Conservation (phyloP, 257 asterid genomes). For the Lantana camara region DNA sequence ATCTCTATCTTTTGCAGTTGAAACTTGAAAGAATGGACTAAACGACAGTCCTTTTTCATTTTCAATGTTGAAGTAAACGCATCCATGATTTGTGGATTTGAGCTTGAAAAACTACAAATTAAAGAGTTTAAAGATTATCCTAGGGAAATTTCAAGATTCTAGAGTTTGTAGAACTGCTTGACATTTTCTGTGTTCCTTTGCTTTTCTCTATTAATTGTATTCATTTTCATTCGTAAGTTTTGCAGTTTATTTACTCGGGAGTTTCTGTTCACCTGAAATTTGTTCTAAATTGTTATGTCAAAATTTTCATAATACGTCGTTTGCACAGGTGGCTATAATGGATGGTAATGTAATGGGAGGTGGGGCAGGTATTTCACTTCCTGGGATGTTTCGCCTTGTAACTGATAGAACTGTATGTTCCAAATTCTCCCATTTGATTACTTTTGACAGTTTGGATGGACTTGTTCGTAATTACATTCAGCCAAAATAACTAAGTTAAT, state of each 20-base stretch:
- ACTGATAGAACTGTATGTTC: slow-evolving; percentile 67
- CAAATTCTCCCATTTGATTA: neutral
- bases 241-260: slow-evolving; percentile 11
- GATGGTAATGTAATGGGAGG: slow-evolving; percentile 92
- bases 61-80: too few species aligned
- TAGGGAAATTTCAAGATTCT: too few species aligned
- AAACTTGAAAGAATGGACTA: too few species aligned
- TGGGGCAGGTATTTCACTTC: slow-evolving; percentile 95
- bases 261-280: slow-evolving; percentile 18
- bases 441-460: neutral
- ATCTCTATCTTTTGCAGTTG: slow-evolving; percentile 17
- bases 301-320: slow-evolving; percentile 5
- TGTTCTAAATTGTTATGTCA: slow-evolving; percentile 2
- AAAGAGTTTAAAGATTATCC: too few species aligned
- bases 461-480: too few species aligned
- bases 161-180: too few species aligned
- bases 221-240: neutral
- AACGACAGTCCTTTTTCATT: too few species aligned
- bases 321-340: slow-evolving; percentile 88
- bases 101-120: too few species aligned
- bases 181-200: too few species aligned
- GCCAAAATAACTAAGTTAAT: too few species aligned
- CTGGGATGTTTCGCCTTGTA: slow-evolving; percentile 96
- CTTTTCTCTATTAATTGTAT: neutral
- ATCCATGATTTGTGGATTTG: too few species aligned